Evolutionary conservation across 2,329 filamentous ascomycete species (phyloP), one percentile per base, ranked within the genome.

Genomic region (Chlorencoelia australis): DNA sequence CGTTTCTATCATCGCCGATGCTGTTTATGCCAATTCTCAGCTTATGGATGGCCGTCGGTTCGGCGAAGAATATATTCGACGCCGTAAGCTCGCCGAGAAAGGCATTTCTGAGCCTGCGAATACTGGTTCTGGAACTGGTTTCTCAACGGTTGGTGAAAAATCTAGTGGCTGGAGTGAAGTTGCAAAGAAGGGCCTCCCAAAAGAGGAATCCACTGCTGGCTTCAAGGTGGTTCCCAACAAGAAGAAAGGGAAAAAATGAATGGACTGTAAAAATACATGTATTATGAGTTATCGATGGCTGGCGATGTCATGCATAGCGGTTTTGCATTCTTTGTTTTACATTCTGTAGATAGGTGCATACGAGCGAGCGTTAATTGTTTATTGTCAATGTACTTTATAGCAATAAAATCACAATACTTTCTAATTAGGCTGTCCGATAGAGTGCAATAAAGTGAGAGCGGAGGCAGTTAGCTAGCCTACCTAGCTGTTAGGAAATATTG

Each of bases 31-130:
- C 40, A 82, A 77, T 57, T 93, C 85, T 2, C 82, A 80, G 52
- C 93, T 88, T 1, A 84, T 98, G 61, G 87, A 98, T 54, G 87
- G 85, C 1, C 82, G 83, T 33, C 86, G 93, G 54, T 96, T 96
- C 55, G 87, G 86, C 0, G 84, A 94, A 41, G 91, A 98, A 59
- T 98, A 91, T 55, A 75, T 96, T 41, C 82, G 88, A 21, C 87
- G 89, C 51, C 89, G 88, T 64, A 93, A 83, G 68, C 74, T 93
- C 1, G 89, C 91, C 1, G 89, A 96, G 50, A 91, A 88, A 65
- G 91, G 91, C 25, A 73, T 95, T 26, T 69, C 94, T 13, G 82
- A 87, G 58, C 69, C 75, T 11, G 67, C 72, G 31, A 69, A 63
- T 33, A 63, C 65, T 22, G 71, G 64, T 37, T 71, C 75, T 3